Evolutionary conservation across 2,329 filamentous ascomycete genomes (phyloP).

Genomic region (Cytospora paraplurivora): DNA sequence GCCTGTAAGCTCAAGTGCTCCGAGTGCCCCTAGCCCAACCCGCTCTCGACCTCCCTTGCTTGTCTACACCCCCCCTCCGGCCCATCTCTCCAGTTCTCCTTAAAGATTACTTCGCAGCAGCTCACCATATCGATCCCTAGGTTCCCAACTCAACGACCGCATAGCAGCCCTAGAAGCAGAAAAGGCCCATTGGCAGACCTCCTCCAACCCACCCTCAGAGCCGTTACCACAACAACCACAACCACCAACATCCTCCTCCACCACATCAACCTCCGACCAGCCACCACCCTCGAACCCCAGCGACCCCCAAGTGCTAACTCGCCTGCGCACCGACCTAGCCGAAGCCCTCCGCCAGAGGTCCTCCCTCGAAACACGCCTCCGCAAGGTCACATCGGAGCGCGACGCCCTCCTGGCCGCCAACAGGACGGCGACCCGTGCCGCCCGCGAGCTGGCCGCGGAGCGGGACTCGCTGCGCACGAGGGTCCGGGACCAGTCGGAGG

Average conservation of each 20-base stretch:
- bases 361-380: conserved; percentile 66
- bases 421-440: conserved; percentile 59
- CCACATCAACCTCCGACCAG: conserved; percentile 32
- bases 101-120: neutral
- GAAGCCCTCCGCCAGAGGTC: conserved; percentile 75
- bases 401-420: conserved; percentile 61
- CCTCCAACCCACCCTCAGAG: neutral
- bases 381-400: conserved; percentile 61
- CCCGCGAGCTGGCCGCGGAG: conserved; percentile 65
- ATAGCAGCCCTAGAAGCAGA: conserved; percentile 65
- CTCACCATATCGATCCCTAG: conserved; percentile 41
- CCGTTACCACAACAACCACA: conserved; percentile 7
- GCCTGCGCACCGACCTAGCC: conserved; percentile 70
- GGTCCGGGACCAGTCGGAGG: conserved; percentile 80
- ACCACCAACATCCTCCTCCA: conserved; percentile 34
- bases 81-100: neutral
- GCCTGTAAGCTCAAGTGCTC: conserved; percentile 62
- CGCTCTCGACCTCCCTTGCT: conserved; percentile 17
- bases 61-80: neutral
- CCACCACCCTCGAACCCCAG: conserved; percentile 27
- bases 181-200: conserved; percentile 41
- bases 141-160: conserved; percentile 67
- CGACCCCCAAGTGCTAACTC: conserved; percentile 43
- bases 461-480: conserved; percentile 63
- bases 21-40: conserved; percentile 2